Percentiles rank a stretch among this genome's conserved stretches.
Conservation (phyloP, 192 early-diverging fungal genomes). For the Backusella mclennaniae region DNA sequence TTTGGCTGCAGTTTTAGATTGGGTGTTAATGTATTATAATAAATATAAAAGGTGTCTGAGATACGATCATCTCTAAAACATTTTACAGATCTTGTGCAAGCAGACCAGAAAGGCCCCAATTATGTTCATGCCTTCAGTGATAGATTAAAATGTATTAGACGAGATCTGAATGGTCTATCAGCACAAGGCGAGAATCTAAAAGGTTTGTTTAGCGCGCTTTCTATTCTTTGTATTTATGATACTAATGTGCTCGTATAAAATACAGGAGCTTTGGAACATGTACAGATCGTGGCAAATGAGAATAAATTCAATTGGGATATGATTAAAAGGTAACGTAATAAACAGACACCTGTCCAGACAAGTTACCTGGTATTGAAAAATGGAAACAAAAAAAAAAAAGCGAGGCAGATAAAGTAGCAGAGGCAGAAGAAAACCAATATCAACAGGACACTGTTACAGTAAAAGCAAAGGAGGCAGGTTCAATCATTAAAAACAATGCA, state of each 20-base stretch:
- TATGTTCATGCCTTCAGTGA: conserved; percentile 18
- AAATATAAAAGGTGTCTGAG: conserved; percentile 15
- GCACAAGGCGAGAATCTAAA: conserved; percentile 5
- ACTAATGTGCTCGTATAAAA: neutral
- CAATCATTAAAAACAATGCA: conserved; percentile 12
- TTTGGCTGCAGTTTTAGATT: neutral
- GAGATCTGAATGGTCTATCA: conserved; percentile 16
- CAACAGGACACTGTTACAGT: neutral
- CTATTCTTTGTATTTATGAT: neutral
- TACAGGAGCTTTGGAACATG: conserved; percentile 16
- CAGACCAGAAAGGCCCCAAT: conserved; percentile 17
- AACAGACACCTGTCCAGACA: neutral
- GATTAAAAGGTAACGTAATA: conserved; percentile 16
- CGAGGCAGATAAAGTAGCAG: conserved; percentile 13
- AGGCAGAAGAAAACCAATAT: neutral
- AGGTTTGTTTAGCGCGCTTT: neutral
- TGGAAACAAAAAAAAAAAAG: neutral
- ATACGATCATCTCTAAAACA: conserved; percentile 19
- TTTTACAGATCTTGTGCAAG: conserved; percentile 16
- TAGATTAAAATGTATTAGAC: conserved; percentile 13
- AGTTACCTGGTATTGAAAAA: neutral
- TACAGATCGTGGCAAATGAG: conserved; percentile 1
- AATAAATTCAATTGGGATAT: conserved; percentile 10
- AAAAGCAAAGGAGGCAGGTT: conserved; percentile 16
- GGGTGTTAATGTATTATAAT: neutral